These are phyloP conservation scores for Cercophora samala DNA, from an alignment of 495 filamentous ascomycete species.

Conservation along the genomic window DNA sequence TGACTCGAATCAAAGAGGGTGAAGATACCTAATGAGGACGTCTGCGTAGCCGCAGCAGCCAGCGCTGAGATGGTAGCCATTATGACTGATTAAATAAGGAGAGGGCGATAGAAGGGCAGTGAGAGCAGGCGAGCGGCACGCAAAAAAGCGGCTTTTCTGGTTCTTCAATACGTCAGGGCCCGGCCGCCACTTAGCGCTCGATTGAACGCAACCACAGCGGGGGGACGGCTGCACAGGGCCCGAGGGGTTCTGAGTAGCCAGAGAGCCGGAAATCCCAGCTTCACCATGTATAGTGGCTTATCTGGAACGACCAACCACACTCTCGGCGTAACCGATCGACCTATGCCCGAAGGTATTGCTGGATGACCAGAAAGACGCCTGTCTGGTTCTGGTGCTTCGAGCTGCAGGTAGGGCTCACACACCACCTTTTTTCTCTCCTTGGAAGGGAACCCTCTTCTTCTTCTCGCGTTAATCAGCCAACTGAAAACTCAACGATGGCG, in stretches of 20 bases:
- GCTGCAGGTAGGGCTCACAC: neutral
- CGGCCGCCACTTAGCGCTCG: conserved; percentile 8
- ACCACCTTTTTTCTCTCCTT: neutral
- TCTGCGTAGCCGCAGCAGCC: conserved; percentile 32
- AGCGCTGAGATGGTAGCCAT: conserved; percentile 34
- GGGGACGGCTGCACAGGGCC: conserved; percentile 22
- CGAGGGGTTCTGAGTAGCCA: conserved; percentile 15
- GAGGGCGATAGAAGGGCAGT: conserved; percentile 9
- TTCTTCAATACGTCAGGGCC: conserved; percentile 22
- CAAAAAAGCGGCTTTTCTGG: neutral
- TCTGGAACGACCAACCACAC: neutral
- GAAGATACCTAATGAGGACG: conserved; percentile 35
- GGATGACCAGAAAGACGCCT: neutral
- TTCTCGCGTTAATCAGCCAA: neutral
- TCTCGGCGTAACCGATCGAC: conserved; percentile 3
- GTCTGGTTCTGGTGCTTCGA: neutral
- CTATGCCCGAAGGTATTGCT: neutral
- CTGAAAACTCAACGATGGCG: neutral
- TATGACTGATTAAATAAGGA: conserved; percentile 14
- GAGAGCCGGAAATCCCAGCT: conserved; percentile 24
- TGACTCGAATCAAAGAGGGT: conserved; percentile 24
- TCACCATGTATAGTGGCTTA: neutral
- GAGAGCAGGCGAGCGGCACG: conserved; percentile 20
- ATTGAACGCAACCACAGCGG: conserved; percentile 16
- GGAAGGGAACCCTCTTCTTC: neutral